Evolutionary conservation across 306 rosid genomes (phyloP).

Genomic region (Calophaca sinica): DNA sequence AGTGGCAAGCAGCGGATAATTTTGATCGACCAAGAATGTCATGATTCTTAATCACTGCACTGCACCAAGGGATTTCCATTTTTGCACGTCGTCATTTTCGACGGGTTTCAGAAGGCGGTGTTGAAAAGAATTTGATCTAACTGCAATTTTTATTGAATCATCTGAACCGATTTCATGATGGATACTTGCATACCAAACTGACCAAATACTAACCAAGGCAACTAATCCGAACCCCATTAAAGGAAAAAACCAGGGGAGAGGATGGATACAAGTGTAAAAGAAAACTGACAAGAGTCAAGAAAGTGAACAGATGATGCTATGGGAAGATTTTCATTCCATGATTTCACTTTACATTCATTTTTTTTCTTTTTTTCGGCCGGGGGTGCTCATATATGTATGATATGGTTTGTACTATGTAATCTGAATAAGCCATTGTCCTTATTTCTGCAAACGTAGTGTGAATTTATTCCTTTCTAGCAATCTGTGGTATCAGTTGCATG

Average conservation of each 20-base stretch:
- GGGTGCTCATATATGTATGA: conserved; percentile 52
- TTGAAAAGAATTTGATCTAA: conserved; percentile 45
- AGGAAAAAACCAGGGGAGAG: conserved; percentile 58
- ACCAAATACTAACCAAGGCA: conserved; percentile 53
- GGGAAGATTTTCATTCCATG: conserved; percentile 47
- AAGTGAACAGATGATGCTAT: conserved; percentile 47
- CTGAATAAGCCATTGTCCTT: conserved; percentile 30
- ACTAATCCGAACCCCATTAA: conserved; percentile 50
- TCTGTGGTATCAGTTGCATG: conserved; percentile 32
- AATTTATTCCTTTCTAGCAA: conserved; percentile 44
- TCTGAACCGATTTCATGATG: conserved; percentile 49
- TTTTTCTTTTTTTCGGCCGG: not conserved
- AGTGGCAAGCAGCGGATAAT: conserved; percentile 88
- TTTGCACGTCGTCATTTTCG: conserved; percentile 43
- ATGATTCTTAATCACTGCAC: conserved; percentile 48
- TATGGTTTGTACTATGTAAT: conserved; percentile 54
- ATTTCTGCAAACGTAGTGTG: conserved; percentile 44
- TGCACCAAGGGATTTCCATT: conserved; percentile 36
- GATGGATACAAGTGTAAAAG: conserved; percentile 42
- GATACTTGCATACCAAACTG: conserved; percentile 53
- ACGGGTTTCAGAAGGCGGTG: conserved; percentile 44
- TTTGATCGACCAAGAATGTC: conserved; percentile 80
- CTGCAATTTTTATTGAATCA: conserved; percentile 45
- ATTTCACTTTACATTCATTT: conserved; percentile 38
- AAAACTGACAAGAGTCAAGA: conserved; percentile 50